Evolutionary conservation across 169 alveolate genomes (phyloP), one percentile per base, ranked within the genome.

Genomic region (Babesia ovata): DNA sequence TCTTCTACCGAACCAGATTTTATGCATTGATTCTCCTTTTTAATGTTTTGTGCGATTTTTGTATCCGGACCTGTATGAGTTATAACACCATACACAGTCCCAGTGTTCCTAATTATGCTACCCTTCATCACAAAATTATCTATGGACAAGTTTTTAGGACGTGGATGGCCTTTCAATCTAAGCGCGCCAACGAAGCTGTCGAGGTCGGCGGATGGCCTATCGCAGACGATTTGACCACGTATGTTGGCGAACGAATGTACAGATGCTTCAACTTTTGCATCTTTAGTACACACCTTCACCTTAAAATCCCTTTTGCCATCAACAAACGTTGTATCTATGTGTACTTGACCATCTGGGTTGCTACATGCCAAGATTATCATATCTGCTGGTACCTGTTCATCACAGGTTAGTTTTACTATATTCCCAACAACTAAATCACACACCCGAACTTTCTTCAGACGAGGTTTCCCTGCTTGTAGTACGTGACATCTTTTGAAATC

Each of bases 351-450:
- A 42, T 90, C 92, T 28, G 75, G 74, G 67, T 86, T 84, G 72
- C 91, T 90, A 52, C 87, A 82, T 53, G 87, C 73, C 66, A 90
- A 56, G 14, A 86, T 53, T 44, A 90, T 67, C 62, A 82, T 83
- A 66, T 90, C 94, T 19, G 94, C 92, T 16, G 94, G 94, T 6
- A 86, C 91, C 74, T 79, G 82, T 26, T 90, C 94, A 65, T 86
- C 91, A 61, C 84, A 86, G 54, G 84, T 76, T 24, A 90, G 84
- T 39, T 88, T 85, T 39, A 90, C 63, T 26, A 90, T 87, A 86
- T 77, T 90, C n/a, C 94, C 94, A 26, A 90, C 92, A 6, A 77
- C 79, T 57, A 90, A 52, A 14, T 90, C 91, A 72, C 86, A 75
- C 66, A 83, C 79, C 53, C 84, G 26, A 16, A 86, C 91, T 17